Base-by-base conservation (phyloP, 106 monocot genomes). In the Phalaenopsis equestris region DNA sequence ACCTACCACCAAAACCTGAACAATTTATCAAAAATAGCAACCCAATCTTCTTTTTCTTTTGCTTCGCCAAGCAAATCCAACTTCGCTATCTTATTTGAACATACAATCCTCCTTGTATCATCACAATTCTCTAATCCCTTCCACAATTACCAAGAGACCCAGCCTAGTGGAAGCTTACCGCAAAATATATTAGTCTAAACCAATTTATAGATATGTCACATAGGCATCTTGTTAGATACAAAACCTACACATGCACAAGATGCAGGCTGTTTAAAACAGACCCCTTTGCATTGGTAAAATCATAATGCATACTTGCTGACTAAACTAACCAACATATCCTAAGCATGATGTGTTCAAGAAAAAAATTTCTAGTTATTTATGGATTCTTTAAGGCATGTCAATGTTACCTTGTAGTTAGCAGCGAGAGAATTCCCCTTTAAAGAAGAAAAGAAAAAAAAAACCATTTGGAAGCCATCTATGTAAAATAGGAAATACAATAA, bases 321-420 rank as follows among this genome's bases (percentile, higher is more conserved):
- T 65, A 65, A 65, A 65, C 64, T 21, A 52, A 65, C 64, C 64
- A 65, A 8, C 64, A 65, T 65, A 65, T 30, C 23, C n/a, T 65
- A 23, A 65, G 24, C 6, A 10, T 18, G 23, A 70, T 68, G 37
- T 70, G 14, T 39, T 36, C 12, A 70, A 68, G 14, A 38, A 70
- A 70, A 39, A 14, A 70, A 17, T 41, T 14, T 39, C 10, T 38
- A 38, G 14, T 2, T 11, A 12, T 70, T 70, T 70, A 30, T 39
- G 14, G 23, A 39, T 70, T 38, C 39, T 39, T 4, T 4, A 70
- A 70, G 70, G n/a, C 19, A 70, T 12, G 39, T 41, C 70, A 39
- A 70, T 70, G 14, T 15, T 36, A 3, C 68, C 68, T 39, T 38
- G 38, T 39, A 38, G 38, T 70, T 70, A 70, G n/a, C 36, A 1